phyloP scores from a whole-genome alignment of 345 rosid species.

The Toxicodendron radicans region DNA sequence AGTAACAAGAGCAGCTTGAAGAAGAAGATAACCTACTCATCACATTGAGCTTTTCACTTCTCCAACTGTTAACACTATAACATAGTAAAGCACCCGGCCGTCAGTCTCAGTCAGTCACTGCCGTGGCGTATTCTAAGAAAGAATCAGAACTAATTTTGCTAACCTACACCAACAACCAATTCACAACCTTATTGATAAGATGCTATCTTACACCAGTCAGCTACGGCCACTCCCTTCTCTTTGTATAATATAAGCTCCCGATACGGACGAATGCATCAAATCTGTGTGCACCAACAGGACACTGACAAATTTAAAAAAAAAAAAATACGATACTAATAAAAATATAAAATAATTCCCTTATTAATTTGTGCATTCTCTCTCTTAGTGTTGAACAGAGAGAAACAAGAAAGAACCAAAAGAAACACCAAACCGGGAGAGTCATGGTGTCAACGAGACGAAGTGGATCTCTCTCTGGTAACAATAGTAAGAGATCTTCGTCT shows the following conservation, averaged over 20 bases:
- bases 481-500: conserved; percentile 64
- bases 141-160: background rate
- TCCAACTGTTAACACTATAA: background rate
- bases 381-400: conserved; percentile 18
- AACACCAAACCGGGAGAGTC: conserved; percentile 41
- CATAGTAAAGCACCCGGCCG: background rate
- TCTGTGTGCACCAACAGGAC: conserved; percentile 5
- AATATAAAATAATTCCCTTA: background rate
- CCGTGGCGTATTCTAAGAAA: conserved; percentile 4
- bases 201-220: background rate
- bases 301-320: background rate
- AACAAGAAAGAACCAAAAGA: conserved; percentile 2
- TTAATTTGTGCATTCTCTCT: background rate
- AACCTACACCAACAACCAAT: background rate
- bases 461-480: conserved; percentile 77
- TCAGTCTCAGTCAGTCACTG: no score
- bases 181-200: background rate
- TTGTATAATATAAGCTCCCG: no score
- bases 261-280: conserved; percentile 9
- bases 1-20: background rate
- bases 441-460: conserved; percentile 90
- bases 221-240: background rate
- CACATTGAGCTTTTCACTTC: background rate
- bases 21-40: background rate
- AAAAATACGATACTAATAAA: background rate